Base-by-base conservation (phyloP, 2,329 filamentous ascomycete genomes). In the Gaeumannomyces sp. region DNA sequence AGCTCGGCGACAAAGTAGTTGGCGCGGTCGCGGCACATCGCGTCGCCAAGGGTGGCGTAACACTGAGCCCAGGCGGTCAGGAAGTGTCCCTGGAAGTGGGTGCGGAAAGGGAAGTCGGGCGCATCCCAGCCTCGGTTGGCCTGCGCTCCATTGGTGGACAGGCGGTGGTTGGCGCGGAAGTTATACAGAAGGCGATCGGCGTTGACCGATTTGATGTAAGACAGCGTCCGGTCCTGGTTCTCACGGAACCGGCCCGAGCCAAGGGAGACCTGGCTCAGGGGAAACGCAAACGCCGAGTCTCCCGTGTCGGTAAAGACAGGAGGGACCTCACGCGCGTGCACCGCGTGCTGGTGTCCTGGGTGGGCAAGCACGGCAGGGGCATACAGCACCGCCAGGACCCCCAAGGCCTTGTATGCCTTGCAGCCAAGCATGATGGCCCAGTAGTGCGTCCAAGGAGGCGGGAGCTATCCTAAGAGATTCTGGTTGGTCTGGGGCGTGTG, bases 121-220 rank as follows among this genome's bases (percentile, higher is more conserved):
- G 79, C 79, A 70, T 85, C 82, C 82, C 82, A 84, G 2, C 82
- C 82, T 2, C 80, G 80, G 61, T 82, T 81, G 7, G 74, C 61
- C 1, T 72, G 67, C 2, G 81, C 82, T 1, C 78, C 79, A 3
- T 79, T 74, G 11, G 81, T 83, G 3, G 77, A 78, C 0, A 83
- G 68, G 25, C 76, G 73, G 65, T 83, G 81, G 60, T 75, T 83
- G 35, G 72, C 67, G 25, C 81, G 75, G 71, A 83, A 83, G 68
- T 77, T 77, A 71, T 83, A 83, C 25, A 83, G 76, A 2, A 83
- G 71, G 1, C 81, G 75, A 25, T 83, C 76, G 0, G 77, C 68
- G 63, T 82, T 76, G 28, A 83, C 74, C 33, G 68, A 76, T 62
- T 80, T 80, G 56, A 83, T 72, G 67, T 83, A 83, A 33, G 69